Percentiles rank a stretch among this genome's conserved stretches.
Conservation (phyloP, 192 early-diverging fungal species). For the Radiomyces spectabilis region DNA sequence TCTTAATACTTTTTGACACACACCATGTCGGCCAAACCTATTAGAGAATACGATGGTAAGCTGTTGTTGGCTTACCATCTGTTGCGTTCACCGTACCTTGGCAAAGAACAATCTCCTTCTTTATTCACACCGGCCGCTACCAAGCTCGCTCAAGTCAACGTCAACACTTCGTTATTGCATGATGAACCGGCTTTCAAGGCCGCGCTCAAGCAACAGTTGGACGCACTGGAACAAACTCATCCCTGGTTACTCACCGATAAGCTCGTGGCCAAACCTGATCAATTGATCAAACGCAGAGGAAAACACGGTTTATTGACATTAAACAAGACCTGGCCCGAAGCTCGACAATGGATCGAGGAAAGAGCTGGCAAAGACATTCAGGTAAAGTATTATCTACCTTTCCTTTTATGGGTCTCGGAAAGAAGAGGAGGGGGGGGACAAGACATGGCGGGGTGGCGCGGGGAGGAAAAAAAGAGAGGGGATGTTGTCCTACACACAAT, state of each 20-base stretch:
- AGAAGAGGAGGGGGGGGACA: neutral
- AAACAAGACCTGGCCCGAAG: conserved; percentile 83
- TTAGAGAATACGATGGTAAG: conserved; percentile 90
- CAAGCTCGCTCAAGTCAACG: conserved; percentile 71
- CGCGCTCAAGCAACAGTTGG: conserved; percentile 47
- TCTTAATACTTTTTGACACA: conserved; percentile 3
- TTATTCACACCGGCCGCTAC: conserved; percentile 66
- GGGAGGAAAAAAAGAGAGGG: neutral
- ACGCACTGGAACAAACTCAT: conserved; percentile 64
- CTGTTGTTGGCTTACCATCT: conserved; percentile 88
- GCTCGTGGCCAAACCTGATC: conserved; percentile 96
- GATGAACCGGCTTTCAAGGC: conserved; percentile 58
- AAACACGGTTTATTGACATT: conserved; percentile 92
- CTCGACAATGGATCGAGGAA: conserved; percentile 85
- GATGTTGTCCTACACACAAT: neutral
- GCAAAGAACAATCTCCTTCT: conserved; percentile 36
- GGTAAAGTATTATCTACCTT: no score
- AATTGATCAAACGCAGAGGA: conserved; percentile 95
- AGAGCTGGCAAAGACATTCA: conserved; percentile 82
- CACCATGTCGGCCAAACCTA: conserved; percentile 22
- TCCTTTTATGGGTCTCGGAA: no score
- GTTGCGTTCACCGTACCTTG: conserved; percentile 57
- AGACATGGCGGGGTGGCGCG: neutral
- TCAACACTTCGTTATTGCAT: conserved; percentile 54
- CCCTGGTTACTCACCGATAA: conserved; percentile 80